phyloP scores from a whole-genome alignment of 1,284 basidiomycete species.

The Puccinia polysora region DNA sequence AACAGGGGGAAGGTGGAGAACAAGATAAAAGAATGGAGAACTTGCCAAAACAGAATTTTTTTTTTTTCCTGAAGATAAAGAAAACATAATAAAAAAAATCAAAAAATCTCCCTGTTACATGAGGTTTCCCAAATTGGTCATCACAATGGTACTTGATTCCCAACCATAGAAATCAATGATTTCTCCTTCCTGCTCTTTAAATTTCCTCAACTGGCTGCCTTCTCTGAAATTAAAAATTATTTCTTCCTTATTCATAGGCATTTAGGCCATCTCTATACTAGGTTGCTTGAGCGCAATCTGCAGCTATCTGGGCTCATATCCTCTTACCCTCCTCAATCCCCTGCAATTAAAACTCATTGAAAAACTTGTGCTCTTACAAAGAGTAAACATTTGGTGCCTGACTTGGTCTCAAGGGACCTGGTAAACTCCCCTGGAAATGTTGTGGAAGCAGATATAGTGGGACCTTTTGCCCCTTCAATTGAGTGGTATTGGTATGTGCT shows the following conservation, averaged over 20 bases:
- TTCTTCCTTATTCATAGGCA: background rate
- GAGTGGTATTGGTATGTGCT: background rate
- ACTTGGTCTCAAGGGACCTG: background rate
- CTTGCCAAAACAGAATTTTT: no score
- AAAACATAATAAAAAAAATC: no score
- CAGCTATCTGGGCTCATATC: background rate
- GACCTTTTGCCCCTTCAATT: background rate
- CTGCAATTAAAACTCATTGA: no score
- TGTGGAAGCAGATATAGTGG: background rate
- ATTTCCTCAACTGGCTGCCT: background rate
- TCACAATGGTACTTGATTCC: background rate
- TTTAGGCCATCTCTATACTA: background rate
- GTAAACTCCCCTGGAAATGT: background rate
- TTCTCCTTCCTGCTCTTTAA: background rate
- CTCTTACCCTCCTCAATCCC: background rate
- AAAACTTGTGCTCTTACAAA: no score
- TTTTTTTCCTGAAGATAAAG: no score
- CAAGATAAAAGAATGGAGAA: no score
- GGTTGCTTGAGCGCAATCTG: background rate
- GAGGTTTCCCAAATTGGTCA: no score
- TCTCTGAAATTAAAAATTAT: background rate
- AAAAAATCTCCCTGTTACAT: no score
- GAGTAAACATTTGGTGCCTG: background rate
- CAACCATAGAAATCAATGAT: no score
- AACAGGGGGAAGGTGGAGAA: no score